These are phyloP conservation scores for Gastrolobium villosum DNA, from an alignment of 306 rosid genomes.

Conservation along the genomic window DNA sequence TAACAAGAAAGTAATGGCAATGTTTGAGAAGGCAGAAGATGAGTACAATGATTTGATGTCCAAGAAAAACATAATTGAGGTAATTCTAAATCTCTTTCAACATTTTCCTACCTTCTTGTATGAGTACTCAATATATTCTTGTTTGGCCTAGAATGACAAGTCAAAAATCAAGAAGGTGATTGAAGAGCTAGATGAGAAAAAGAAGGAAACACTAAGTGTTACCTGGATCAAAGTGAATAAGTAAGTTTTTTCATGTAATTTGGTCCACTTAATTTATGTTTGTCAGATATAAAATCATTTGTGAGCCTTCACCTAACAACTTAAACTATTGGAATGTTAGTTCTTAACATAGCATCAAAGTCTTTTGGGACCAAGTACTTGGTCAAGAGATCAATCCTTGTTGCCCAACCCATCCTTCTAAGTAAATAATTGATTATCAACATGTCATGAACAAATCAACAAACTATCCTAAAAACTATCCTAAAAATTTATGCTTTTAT, in stretches of 20 bases:
- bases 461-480: too few relatives aligned
- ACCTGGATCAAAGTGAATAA: conserved; percentile 94
- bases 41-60: conserved; percentile 94
- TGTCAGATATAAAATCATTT: conserved; percentile 1
- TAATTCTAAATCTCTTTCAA: conserved; percentile 46
- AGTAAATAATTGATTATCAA: conserved; percentile 5
- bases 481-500: too few relatives aligned
- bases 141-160: conserved; percentile 78
- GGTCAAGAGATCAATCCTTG: conserved; percentile 2
- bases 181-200: conserved; percentile 98
- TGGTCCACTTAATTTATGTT: conserved; percentile 36
- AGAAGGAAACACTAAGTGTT: conserved; percentile 91
- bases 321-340: conserved; percentile 7
- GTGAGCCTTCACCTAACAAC: not conserved
- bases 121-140: conserved; percentile 50
- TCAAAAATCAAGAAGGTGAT: conserved; percentile 96
- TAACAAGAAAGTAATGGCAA: conserved; percentile 98
- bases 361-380: not conserved
- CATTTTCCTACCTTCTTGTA: conserved; percentile 31
- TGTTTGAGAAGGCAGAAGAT: conserved; percentile 99
- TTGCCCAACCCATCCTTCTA: not conserved
- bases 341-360: conserved; percentile 15
- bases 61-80: conserved; percentile 98
- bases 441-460: too few relatives aligned
- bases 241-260: conserved; percentile 53